Percentiles rank a stretch among this genome's conserved stretches.
Conservation (phyloP, 2,329 filamentous ascomycete genomes). For the Xylariaceae sp. region DNA sequence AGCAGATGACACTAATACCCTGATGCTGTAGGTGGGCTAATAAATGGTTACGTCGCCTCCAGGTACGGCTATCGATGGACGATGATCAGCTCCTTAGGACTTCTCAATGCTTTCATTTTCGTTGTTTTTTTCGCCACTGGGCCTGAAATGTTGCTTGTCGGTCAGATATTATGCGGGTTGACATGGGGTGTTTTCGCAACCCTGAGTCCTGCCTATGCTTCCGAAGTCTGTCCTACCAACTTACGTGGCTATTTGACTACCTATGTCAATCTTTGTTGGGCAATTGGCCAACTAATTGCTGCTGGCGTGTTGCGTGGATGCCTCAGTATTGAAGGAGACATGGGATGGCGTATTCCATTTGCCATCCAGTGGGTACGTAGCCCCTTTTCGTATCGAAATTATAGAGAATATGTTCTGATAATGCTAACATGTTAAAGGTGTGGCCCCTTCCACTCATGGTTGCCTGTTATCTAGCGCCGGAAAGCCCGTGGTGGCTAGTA, state of each 20-base stretch:
- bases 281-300: constrained; percentile 46
- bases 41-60: constrained; percentile 36
- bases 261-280: constrained; percentile 52
- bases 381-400: neutral
- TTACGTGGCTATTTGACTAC: constrained; percentile 45
- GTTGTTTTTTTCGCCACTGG: constrained; percentile 34
- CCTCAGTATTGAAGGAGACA: constrained; percentile 39
- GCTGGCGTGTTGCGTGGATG: constrained; percentile 45
- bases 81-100: constrained; percentile 33
- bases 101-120: constrained; percentile 36
- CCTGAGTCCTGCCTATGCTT: constrained; percentile 39
- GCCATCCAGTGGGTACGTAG: constrained; percentile 45
- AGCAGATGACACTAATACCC: neutral
- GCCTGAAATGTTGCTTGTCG: constrained; percentile 29
- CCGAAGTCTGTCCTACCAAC: constrained; percentile 39
- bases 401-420: neutral
- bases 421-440: constrained; percentile 22
- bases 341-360: constrained; percentile 48
- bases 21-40: constrained; percentile 27
- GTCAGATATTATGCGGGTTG: constrained; percentile 37
- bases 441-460: constrained; percentile 47
- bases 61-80: constrained; percentile 36
- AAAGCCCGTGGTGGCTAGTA: constrained; percentile 51
- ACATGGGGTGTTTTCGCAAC: constrained; percentile 39
- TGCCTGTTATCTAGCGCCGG: constrained; percentile 45